These are phyloP conservation scores for Staphylotrichum tortipilum DNA, from an alignment of 495 filamentous ascomycete genomes.

Conservation along the genomic window DNA sequence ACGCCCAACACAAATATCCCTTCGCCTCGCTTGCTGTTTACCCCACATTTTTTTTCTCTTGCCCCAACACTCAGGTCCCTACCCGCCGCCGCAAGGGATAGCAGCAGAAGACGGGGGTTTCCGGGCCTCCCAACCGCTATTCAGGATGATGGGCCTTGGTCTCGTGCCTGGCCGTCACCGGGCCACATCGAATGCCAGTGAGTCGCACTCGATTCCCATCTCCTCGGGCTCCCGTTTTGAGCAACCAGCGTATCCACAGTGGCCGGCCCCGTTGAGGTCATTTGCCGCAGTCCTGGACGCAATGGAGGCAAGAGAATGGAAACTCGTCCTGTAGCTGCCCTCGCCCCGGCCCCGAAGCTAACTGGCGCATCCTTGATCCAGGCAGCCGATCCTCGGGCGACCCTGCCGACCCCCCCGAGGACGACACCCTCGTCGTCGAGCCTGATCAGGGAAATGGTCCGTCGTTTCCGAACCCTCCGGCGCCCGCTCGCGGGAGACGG, in stretches of 20 bases:
- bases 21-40: neutral
- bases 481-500: too few relatives aligned
- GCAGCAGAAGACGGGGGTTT: neutral
- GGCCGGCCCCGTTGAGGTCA: constrained; percentile 15
- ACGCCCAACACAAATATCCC: neutral
- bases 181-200: constrained; percentile 32
- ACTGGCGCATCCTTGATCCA: constrained; percentile 14
- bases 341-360: constrained; percentile 11
- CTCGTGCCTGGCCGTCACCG: constrained; percentile 28
- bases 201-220: constrained; percentile 13
- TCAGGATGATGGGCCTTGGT: constrained; percentile 26
- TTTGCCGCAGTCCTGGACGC: constrained; percentile 13
- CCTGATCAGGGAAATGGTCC: constrained; percentile 64
- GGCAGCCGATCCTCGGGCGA: constrained; percentile 44
- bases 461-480: too few relatives aligned
- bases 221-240: constrained; percentile 13
- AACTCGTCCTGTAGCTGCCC: neutral
- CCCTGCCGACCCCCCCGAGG: constrained; percentile 42
- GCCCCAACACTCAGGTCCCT: constrained; percentile 4
- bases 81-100: neutral
- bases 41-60: constrained; percentile 9
- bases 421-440: constrained; percentile 69
- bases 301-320: constrained; percentile 21
- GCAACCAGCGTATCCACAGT: constrained; percentile 8
- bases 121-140: too few relatives aligned